Percentiles rank a stretch among this genome's conserved stretches.
Evolutionary conservation across 805 yeast genomes (phyloP).

Genomic region (Barnettozyma vustinii): DNA sequence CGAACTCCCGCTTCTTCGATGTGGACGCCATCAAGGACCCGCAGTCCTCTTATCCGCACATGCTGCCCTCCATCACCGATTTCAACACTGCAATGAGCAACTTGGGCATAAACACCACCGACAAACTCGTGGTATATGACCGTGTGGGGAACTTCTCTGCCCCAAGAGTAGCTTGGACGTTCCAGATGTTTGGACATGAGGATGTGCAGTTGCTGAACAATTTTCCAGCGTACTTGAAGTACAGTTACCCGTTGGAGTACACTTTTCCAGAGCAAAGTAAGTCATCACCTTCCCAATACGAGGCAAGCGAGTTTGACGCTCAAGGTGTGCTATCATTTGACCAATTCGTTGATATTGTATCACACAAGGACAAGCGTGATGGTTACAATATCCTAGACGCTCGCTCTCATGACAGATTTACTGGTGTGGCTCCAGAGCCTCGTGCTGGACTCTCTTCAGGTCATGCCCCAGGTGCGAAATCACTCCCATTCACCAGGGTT

Average conservation of each 20-base stretch:
- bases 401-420: conserved; percentile 65
- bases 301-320: conserved; percentile 31
- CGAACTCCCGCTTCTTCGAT: conserved; percentile 69
- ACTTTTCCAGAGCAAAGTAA: conserved; percentile 9
- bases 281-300: conserved; percentile 27
- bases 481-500: conserved; percentile 68
- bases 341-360: conserved; percentile 55
- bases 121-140: conserved; percentile 77
- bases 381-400: conserved; percentile 72
- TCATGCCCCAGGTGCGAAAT: conserved; percentile 76
- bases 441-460: conserved; percentile 86
- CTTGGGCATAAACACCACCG: conserved; percentile 52
- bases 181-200: conserved; percentile 72
- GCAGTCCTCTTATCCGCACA: conserved; percentile 73
- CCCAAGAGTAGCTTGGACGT: conserved; percentile 91
- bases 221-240: conserved; percentile 45
- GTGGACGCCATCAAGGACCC: conserved; percentile 63
- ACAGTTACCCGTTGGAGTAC: conserved; percentile 41
- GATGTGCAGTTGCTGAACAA: conserved; percentile 67
- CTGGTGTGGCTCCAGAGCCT: conserved; percentile 83
- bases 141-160: conserved; percentile 78
- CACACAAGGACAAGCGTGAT: conserved; percentile 36
- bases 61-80: conserved; percentile 63
- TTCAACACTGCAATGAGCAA: conserved; percentile 50
- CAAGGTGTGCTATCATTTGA: conserved; percentile 62